Base-by-base conservation (phyloP, 805 yeast species). In the Vanderwaltozyma verrucispora region DNA sequence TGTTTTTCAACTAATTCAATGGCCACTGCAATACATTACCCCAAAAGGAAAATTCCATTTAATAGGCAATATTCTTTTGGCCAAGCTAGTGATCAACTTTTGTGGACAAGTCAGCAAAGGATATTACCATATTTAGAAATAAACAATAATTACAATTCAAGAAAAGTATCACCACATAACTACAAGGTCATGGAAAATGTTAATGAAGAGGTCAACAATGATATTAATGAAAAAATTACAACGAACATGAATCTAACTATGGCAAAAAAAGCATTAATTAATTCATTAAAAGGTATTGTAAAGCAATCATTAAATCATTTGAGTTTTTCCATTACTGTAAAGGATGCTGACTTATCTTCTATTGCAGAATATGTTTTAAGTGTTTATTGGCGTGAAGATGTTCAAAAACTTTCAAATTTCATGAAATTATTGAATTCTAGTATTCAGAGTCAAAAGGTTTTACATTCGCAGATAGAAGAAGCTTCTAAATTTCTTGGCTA, bases 291-390 rank as follows among this genome's bases (percentile, higher is more conserved):
- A 39, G 55, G 47, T 28, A 49, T 53, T 32, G 51, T 60, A 0
- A 48, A 47, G 15, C 53, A 43, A 14, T 49, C 51, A n/a, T 46
- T 62, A 40, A 60, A 62, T 28, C 61, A 55, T 28, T 39, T 60
- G 32, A 43, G 49, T 27, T 49, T 45, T 30, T 56, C 62, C 4
- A 40, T 48, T 13, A 60, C 61, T 2, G 50, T 63, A 1, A 54
- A 60, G 38, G 53, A 56, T 18, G 49, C 45, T 15, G 62, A 57
- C 38, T 35, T 63, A 28, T 44, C 40, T 12, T 50, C 57, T 24
- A 54, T 66, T 25, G 35, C 60, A 12, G 60, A 59, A 13, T 61
- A 62, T 39, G 51, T 67, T 31, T 39, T 62, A 31, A 62, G 62
- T 18, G 55, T 56, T 2, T 59, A 50, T 36, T 64, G 67, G 62